Conservation (phyloP, 1,284 basidiomycete species). For the Schizophyllum commune region DNA sequence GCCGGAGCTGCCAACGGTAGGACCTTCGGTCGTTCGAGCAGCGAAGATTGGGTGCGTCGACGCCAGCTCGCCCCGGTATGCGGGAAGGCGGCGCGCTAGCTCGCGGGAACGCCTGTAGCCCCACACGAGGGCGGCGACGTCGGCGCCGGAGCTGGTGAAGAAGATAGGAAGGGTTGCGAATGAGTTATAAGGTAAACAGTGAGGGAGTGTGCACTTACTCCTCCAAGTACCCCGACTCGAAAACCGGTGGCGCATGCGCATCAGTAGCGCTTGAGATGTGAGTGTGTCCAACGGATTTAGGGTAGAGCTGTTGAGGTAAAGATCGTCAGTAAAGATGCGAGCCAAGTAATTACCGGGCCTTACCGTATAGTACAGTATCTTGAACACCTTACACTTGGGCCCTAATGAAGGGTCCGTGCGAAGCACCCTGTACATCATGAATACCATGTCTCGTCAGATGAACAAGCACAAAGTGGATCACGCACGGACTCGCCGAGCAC, state of each 20-base stretch:
- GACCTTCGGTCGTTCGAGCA: conserved; percentile 9
- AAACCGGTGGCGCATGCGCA: conserved; percentile 16
- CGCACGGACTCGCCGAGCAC: conserved; percentile 6
- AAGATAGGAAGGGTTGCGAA: background rate
- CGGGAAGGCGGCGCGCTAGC: conserved; percentile 45
- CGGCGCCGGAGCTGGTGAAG: conserved; percentile 38
- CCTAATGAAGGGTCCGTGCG: no score
- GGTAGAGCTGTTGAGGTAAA: conserved; percentile 13
- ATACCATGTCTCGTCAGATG: no score
- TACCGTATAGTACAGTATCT: no score
- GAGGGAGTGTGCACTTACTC: conserved; percentile 11
- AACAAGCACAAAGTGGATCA: no score
- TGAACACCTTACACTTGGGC: no score
- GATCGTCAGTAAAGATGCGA: background rate
- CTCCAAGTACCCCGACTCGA: conserved; percentile 24
- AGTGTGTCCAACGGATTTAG: conserved; percentile 18
- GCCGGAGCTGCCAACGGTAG: no score
- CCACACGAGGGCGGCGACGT: conserved; percentile 45
- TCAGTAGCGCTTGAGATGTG: conserved; percentile 18
- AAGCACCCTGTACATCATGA: no score
- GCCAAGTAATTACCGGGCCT: no score
- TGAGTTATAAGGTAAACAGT: background rate
- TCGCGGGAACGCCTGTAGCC: conserved; percentile 55
- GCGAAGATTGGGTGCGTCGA: conserved; percentile 40
- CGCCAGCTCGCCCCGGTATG: conserved; percentile 45